phyloP scores from a whole-genome alignment of 257 asterid species.

The Capsicum rhomboideum region DNA sequence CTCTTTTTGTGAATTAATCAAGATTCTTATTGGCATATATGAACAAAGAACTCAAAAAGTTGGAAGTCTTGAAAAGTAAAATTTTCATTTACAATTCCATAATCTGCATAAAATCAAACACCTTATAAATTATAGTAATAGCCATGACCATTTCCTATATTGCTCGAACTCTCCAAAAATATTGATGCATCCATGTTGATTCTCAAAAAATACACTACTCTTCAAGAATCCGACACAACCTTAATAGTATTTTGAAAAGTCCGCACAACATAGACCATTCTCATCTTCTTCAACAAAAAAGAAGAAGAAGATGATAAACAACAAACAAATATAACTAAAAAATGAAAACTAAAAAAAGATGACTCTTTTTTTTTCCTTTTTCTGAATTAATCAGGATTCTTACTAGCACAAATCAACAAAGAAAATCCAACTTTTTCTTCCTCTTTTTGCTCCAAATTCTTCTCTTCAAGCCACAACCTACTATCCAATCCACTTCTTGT shows the following conservation, averaged over 20 bases:
- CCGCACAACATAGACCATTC: neutral
- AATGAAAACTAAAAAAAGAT: neutral
- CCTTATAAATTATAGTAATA: neutral
- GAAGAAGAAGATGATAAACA: neutral
- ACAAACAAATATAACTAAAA: neutral
- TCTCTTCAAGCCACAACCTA: slow-evolving; percentile 75
- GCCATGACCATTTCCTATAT: neutral
- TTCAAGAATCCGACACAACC: neutral
- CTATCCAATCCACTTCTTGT: slow-evolving; percentile 70
- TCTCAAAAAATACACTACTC: neutral
- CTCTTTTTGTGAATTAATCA: slow-evolving; percentile 10
- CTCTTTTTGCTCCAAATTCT: slow-evolving; percentile 26
- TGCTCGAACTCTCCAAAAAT: neutral
- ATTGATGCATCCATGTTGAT: fast-evolving
- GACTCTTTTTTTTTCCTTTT: neutral
- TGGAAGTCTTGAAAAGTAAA: neutral
- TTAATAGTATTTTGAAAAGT: neutral
- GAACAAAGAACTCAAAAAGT: slow-evolving; percentile 27
- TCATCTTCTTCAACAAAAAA: neutral
- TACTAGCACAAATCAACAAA: slow-evolving; percentile 57
- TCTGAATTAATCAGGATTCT: slow-evolving; percentile 35
- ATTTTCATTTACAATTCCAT: neutral
- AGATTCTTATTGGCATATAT: slow-evolving; percentile 54
- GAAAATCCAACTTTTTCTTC: slow-evolving; percentile 45
- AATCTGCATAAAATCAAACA: neutral